Evolutionary conservation across 164 flowering plant species (phyloP).

Genomic region (Chloranthus sessilifolius): DNA sequence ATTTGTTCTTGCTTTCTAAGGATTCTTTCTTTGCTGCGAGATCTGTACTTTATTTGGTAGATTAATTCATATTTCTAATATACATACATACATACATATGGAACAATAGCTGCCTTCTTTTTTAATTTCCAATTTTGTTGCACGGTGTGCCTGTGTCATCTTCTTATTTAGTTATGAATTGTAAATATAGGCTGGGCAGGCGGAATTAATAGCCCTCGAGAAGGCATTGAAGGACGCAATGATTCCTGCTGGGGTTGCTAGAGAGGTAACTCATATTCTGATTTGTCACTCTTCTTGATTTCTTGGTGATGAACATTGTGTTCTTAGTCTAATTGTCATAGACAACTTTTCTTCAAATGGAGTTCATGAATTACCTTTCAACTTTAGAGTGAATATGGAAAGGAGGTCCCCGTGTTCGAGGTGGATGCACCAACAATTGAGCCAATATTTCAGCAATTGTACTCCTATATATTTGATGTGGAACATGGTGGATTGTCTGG

Average conservation of each 20-base stretch:
- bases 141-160: no score
- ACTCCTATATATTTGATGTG: slow-evolving; percentile 71
- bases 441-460: slow-evolving; percentile 69
- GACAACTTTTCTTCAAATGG: slow-evolving; percentile 2
- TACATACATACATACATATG: no score
- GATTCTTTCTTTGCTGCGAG: not conserved
- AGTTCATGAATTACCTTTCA: slow-evolving; percentile 10
- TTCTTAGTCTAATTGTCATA: not conserved
- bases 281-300: not conserved
- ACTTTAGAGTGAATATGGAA: slow-evolving; percentile 76
- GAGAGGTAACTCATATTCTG: slow-evolving; percentile 55
- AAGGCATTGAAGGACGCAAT: slow-evolving; percentile 76
- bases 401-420: slow-evolving; percentile 83
- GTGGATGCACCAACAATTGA: slow-evolving; percentile 82
- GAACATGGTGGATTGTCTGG: slow-evolving; percentile 35
- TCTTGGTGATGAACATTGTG: not conserved
- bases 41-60: no score
- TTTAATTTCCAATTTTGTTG: no score
- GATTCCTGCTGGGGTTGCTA: slow-evolving; percentile 82
- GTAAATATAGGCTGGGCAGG: slow-evolving; percentile 62
- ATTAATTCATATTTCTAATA: no score
- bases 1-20: not conserved
- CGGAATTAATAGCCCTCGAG: slow-evolving; percentile 85
- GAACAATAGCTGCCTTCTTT: no score
- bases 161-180: no score